These are phyloP conservation scores for Blastobotrys indianensis DNA, from an alignment of 1,139 yeast genomes.

Conservation along the genomic window DNA sequence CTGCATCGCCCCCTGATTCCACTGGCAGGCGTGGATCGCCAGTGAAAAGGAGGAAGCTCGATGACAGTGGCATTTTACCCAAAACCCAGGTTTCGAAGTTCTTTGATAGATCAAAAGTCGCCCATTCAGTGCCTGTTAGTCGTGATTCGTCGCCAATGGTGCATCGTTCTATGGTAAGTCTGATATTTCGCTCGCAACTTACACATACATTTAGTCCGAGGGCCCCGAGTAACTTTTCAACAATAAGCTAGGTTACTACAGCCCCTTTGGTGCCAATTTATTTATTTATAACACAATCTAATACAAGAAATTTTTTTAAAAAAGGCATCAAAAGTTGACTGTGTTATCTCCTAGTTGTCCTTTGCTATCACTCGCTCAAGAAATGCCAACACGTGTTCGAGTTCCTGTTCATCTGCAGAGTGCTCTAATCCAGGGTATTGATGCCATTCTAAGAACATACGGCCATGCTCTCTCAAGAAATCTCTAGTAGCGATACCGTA, in stretches of 20 bases:
- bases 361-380: slow-evolving; percentile 26
- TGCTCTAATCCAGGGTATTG: slow-evolving; percentile 63
- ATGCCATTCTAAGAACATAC: slow-evolving; percentile 49
- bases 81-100: slow-evolving; percentile 28
- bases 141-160: slow-evolving; percentile 17
- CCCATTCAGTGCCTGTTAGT: slow-evolving; percentile 18
- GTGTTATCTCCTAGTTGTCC: not conserved
- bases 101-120: slow-evolving; percentile 18
- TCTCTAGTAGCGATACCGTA: slow-evolving; percentile 44
- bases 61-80: slow-evolving; percentile 18
- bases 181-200: not conserved
- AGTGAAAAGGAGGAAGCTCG: slow-evolving; percentile 10
- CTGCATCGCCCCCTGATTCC: slow-evolving; percentile 14
- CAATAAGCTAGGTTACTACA: not conserved
- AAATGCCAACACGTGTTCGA: slow-evolving; percentile 54
- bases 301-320: not conserved
- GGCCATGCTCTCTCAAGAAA: slow-evolving; percentile 43
- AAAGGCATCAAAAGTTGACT: not conserved
- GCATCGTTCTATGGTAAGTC: slow-evolving; percentile 4
- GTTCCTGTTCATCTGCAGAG: slow-evolving; percentile 59
- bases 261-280: not conserved
- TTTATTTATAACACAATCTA: not conserved
- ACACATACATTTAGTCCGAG: slow-evolving; percentile 2
- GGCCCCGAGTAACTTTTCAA: slow-evolving; percentile 1
- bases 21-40: slow-evolving; percentile 8